Evolutionary conservation across 2,329 filamentous ascomycete species (phyloP).

Genomic region (Colletotrichum costaricense): DNA sequence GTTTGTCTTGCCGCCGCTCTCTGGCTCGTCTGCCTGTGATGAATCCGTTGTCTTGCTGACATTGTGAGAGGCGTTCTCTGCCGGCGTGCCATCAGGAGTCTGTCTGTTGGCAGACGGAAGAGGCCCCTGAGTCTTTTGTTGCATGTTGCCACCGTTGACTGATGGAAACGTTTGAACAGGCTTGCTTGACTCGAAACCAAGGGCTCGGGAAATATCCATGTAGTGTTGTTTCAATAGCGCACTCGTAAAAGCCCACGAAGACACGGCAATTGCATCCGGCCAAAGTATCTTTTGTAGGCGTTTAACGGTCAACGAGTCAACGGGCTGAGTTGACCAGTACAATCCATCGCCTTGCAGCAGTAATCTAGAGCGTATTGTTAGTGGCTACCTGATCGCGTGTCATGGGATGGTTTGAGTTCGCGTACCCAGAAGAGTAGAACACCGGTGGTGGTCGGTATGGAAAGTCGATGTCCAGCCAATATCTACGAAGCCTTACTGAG

Average conservation of each 20-base stretch:
- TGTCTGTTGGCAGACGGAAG: slow-evolving; percentile 28
- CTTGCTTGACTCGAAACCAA: slow-evolving; percentile 54
- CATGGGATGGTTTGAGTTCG: slow-evolving; percentile 6
- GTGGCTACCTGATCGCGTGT: neutral
- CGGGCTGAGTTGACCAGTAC: slow-evolving; percentile 57
- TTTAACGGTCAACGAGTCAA: slow-evolving; percentile 60
- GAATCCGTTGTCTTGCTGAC: slow-evolving; percentile 25
- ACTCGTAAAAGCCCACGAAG: slow-evolving; percentile 63
- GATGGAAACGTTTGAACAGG: neutral
- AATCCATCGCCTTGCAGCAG: slow-evolving; percentile 61
- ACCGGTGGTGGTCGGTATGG: slow-evolving; percentile 69
- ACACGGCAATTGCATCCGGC: slow-evolving; percentile 62
- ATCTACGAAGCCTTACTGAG: slow-evolving; percentile 59
- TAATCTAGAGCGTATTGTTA: slow-evolving; percentile 52
- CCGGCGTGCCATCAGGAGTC: slow-evolving; percentile 34
- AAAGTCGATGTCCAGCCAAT: slow-evolving; percentile 72
- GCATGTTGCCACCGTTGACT: neutral
- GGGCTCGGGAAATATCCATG: slow-evolving; percentile 53
- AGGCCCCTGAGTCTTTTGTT: slow-evolving; percentile 21
- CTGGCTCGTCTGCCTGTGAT: slow-evolving; percentile 7
- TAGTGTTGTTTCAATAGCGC: slow-evolving; percentile 59
- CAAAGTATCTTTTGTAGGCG: slow-evolving; percentile 62
- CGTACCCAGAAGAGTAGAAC: slow-evolving; percentile 70
- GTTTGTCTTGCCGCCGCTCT: slow-evolving; percentile 36
- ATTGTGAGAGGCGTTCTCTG: slow-evolving; percentile 22